A percentile compares a stretch with the other conserved stretches of the same genome.
Conservation (phyloP, 2,329 filamentous ascomycete species). For the Cyanodermella asteris region DNA sequence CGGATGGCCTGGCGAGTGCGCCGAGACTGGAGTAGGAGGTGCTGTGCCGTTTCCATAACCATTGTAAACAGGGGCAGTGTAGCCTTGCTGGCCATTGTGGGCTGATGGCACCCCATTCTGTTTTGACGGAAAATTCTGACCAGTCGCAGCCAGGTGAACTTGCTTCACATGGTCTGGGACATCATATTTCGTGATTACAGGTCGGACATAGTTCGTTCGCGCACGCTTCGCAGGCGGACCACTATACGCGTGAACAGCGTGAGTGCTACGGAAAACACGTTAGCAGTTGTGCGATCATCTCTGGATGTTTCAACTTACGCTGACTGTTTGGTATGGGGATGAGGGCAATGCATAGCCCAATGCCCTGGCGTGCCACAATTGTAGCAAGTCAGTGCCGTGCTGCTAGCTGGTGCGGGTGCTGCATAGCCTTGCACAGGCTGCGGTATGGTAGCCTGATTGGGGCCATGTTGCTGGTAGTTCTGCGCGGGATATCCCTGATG, state of each 20-base stretch:
- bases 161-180: conserved; percentile 8
- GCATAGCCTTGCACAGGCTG: too few species aligned
- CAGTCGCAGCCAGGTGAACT: conserved; percentile 7
- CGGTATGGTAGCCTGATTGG: conserved; percentile 7
- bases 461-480: conserved; percentile 3
- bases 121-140: conserved; percentile 6
- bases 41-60: conserved; percentile 2
- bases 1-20: conserved; percentile 6
- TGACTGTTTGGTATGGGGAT: conserved; percentile 12
- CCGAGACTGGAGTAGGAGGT: conserved; percentile 7
- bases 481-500: conserved; percentile 2
- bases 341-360: conserved; percentile 15
- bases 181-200: conserved; percentile 9
- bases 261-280: not conserved
- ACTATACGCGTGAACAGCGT: conserved; percentile 4
- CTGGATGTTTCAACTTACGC: conserved; percentile 11
- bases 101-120: conserved; percentile 1
- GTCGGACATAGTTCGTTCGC: conserved; percentile 10
- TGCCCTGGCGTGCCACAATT: conserved; percentile 15
- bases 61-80: conserved; percentile 3
- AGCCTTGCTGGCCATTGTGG: not conserved
- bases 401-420: too few species aligned
- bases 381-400: too few species aligned
- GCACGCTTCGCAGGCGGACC: conserved; percentile 11
- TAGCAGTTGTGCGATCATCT: not conserved